phyloP scores from a whole-genome alignment of 208 protist species.

The Sergeia podlipaevii region DNA sequence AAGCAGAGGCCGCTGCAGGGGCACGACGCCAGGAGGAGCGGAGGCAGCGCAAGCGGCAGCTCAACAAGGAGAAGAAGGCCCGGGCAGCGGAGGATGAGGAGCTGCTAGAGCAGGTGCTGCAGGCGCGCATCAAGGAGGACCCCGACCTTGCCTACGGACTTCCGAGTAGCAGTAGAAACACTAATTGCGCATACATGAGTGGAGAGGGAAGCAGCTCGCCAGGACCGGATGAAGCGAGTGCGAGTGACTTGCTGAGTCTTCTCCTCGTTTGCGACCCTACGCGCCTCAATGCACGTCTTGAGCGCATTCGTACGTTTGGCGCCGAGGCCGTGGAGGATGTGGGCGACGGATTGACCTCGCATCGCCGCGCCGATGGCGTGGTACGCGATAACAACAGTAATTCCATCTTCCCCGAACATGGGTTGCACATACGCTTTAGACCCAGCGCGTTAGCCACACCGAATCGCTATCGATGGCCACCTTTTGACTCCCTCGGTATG shows the following conservation, averaged over 20 bases:
- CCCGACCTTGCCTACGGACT: neutral
- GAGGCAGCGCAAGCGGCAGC: neutral
- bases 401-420: conserved; percentile 65
- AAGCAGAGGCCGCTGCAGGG: neutral
- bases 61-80: conserved; percentile 28
- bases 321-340: conserved; percentile 71
- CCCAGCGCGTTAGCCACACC: conserved; percentile 64
- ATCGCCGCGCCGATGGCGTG: conserved; percentile 40
- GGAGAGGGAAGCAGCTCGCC: no score
- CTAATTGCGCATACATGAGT: neutral
- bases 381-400: conserved; percentile 34
- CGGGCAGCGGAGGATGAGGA: conserved; percentile 61
- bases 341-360: conserved; percentile 53
- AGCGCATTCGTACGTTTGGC: conserved; percentile 77
- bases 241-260: conserved; percentile 29
- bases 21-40: neutral
- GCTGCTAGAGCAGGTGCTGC: conserved; percentile 60
- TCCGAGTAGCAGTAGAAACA: neutral
- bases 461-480: conserved; percentile 75
- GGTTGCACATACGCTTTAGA: conserved; percentile 35
- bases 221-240: conserved; percentile 3
- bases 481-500: conserved; percentile 61
- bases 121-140: conserved; percentile 19
- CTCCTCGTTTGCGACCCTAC: conserved; percentile 51
- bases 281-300: conserved; percentile 62